These are phyloP conservation scores for Coemansia sp. DNA, from an alignment of 192 early-diverging fungal species.

Conservation along the genomic window DNA sequence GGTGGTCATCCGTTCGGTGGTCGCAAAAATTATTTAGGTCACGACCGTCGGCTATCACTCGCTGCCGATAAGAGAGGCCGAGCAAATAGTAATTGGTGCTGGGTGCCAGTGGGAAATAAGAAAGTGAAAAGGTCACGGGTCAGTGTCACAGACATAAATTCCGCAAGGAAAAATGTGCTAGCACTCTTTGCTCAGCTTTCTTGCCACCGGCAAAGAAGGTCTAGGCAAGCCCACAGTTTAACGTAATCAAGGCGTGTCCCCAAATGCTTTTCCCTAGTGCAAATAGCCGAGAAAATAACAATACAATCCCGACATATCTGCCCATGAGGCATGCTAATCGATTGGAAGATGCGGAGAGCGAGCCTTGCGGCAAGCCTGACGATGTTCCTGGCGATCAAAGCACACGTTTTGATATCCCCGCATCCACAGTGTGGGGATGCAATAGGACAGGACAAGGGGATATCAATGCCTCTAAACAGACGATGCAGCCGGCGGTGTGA, in stretches of 20 bases:
- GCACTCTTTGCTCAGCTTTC: background rate
- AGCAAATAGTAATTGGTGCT: conserved; percentile 1
- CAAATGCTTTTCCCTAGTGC: background rate
- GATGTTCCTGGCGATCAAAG: conserved; percentile 10
- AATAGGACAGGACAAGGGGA: background rate
- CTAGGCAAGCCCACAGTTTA: background rate
- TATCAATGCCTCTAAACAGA: background rate
- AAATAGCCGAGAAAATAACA: background rate
- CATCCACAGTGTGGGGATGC: conserved; percentile 5
- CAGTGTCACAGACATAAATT: conserved; percentile 5
- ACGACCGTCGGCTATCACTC: background rate
- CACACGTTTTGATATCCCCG: background rate
- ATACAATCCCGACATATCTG: conserved; percentile 1
- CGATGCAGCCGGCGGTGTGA: background rate
- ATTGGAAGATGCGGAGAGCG: background rate
- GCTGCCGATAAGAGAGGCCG: background rate
- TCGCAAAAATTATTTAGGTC: background rate
- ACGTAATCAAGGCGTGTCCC: conserved; percentile 4
- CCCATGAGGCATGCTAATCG: conserved; percentile 6
- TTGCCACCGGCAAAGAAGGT: background rate
- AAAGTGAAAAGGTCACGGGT: conserved; percentile 1
- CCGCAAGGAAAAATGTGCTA: conserved; percentile 1
- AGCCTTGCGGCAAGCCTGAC: background rate
- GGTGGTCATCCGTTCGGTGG: background rate
- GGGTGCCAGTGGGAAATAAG: conserved; percentile 3